Percentiles rank a stretch among this genome's conserved stretches.
phyloP scores from a whole-genome alignment of 176 grass and related monocot genomes.

The Carex kokanica region DNA sequence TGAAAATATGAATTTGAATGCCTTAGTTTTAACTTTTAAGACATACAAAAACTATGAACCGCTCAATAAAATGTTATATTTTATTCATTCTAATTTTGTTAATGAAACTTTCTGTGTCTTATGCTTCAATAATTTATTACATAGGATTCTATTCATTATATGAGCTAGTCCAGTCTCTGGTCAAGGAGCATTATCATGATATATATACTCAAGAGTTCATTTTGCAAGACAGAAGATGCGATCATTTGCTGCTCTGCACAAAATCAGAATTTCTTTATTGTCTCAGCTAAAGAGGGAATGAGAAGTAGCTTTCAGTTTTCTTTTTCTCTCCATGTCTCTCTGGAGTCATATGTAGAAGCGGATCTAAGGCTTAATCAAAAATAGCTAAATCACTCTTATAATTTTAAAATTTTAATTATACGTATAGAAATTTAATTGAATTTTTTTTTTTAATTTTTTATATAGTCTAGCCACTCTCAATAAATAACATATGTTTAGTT shows the following conservation, averaged over 20 bases:
- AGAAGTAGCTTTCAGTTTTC: slow-evolving; percentile 3
- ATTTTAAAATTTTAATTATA: too few species aligned
- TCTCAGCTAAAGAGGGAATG: not conserved
- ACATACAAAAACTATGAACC: not conserved
- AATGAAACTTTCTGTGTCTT: not conserved
- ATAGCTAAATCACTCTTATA: too few species aligned
- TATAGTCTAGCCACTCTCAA: too few species aligned
- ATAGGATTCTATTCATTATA: not conserved
- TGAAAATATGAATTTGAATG: not conserved
- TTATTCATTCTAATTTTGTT: not conserved
- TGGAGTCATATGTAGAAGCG: too few species aligned
- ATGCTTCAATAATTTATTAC: not conserved
- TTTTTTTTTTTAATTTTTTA: too few species aligned
- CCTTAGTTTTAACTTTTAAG: too few species aligned
- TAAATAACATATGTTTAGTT: too few species aligned
- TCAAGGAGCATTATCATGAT: not conserved
- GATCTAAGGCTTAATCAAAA: too few species aligned
- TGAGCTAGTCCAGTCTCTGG: not conserved
- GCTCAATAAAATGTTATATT: not conserved
- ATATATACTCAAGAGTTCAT: not conserved
- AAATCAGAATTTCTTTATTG: not conserved
- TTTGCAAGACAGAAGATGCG: not conserved
- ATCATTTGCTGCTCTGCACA: not conserved
- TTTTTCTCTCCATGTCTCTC: not conserved
- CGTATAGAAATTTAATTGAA: too few species aligned